Percentiles rank a stretch among this genome's conserved stretches.
These are phyloP conservation scores for Spencermartinsiella ligniputridi DNA, from an alignment of 1,139 yeast genomes.

Conservation along the genomic window DNA sequence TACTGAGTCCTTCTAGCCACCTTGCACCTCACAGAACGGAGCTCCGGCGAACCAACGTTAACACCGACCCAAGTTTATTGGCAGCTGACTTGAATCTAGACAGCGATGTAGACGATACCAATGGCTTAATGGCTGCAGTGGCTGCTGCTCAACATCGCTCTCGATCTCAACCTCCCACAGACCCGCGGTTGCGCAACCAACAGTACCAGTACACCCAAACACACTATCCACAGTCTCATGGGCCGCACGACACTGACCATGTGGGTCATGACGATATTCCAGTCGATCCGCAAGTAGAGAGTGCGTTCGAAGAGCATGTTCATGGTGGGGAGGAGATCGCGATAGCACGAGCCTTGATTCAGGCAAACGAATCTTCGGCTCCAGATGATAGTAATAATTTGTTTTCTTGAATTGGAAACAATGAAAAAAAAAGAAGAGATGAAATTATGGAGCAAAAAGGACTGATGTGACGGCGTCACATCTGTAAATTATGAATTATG, in stretches of 20 bases:
- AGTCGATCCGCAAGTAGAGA: constrained; percentile 58
- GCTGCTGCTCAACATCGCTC: constrained; percentile 46
- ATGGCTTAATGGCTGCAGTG: constrained; percentile 61
- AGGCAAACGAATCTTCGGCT: constrained; percentile 46
- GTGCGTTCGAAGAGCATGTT: constrained; percentile 46
- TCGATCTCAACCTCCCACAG: constrained; percentile 8
- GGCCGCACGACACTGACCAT: constrained; percentile 13
- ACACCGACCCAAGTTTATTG: constrained; percentile 17
- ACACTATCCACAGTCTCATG: constrained; percentile 10
- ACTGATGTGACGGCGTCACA: too few species aligned
- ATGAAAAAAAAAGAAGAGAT: background rate
- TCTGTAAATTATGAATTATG: too few species aligned
- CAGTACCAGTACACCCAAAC: constrained; percentile 10
- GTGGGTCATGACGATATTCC: constrained; percentile 36
- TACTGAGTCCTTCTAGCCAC: constrained; percentile 16
- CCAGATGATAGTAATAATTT: constrained; percentile 21
- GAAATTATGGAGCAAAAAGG: background rate
- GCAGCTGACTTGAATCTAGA: constrained; percentile 34
- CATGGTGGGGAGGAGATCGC: constrained; percentile 53
- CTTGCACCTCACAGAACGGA: constrained; percentile 21
- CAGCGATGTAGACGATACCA: constrained; percentile 41
- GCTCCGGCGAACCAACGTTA: constrained; percentile 15
- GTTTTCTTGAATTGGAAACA: constrained; percentile 8
- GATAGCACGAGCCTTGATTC: constrained; percentile 62
- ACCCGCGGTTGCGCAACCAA: constrained; percentile 1